Evolutionary conservation across 2,329 filamentous ascomycete species (phyloP).

Genomic region (Penicillium sp.): DNA sequence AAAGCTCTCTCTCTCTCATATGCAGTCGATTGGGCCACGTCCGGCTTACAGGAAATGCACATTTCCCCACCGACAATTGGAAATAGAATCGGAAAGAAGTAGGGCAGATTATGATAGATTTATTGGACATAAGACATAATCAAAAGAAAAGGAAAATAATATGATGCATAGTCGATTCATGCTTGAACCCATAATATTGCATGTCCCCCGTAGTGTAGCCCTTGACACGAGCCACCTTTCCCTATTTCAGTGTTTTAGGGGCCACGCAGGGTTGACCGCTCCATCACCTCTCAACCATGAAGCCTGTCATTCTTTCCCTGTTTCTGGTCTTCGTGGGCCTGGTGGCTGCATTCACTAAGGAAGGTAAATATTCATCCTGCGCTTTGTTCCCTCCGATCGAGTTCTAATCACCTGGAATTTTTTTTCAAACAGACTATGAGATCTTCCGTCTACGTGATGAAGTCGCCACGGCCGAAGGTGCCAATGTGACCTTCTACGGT

Average conservation of each 20-base stretch:
- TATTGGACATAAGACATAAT: not conserved
- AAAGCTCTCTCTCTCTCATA: not conserved
- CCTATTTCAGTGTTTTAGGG: slow-evolving; percentile 9
- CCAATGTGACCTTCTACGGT: slow-evolving; percentile 83
- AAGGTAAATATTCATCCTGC: slow-evolving; percentile 57
- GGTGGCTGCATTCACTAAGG: slow-evolving; percentile 78
- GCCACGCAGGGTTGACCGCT: slow-evolving; percentile 27
- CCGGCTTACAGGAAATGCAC: not conserved
- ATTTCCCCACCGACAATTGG: not conserved
- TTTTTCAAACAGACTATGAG: slow-evolving; percentile 74
- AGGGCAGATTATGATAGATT: not conserved
- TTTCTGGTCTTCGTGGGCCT: slow-evolving; percentile 69
- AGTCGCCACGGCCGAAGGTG: slow-evolving; percentile 71
- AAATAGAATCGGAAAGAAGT: no score
- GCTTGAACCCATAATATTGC: no score
- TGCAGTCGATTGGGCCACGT: slow-evolving; percentile 2
- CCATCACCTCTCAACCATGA: slow-evolving; percentile 60
- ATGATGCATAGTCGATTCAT: not conserved
- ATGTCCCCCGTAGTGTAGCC: no score
- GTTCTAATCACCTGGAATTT: not conserved
- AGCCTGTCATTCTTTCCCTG: slow-evolving; percentile 63
- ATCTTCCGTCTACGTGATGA: slow-evolving; percentile 96
- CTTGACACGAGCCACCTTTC: not conserved
- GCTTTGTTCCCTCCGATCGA: not conserved
- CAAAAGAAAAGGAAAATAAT: not conserved